Conservation (phyloP, 139 green algal genomes). For the Picochlorum costavermella region DNA sequence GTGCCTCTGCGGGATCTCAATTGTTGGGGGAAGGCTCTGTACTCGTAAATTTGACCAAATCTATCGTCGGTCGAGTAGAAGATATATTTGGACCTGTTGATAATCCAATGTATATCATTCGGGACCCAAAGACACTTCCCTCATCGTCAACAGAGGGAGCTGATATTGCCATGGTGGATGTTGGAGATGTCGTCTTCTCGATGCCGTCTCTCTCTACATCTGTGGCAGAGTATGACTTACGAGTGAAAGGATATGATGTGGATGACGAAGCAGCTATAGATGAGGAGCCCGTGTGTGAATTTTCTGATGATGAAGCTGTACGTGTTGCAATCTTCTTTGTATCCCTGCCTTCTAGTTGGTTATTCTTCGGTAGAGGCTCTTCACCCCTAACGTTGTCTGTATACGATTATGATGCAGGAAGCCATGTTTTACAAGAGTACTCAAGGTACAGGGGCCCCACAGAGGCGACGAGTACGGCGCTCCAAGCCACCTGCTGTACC, state of each 20-base stretch:
- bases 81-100: constrained; percentile 44
- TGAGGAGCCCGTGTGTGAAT: background rate
- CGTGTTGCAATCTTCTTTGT: background rate
- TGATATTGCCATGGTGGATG: background rate
- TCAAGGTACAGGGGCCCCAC: no score
- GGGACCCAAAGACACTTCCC: constrained; percentile 14
- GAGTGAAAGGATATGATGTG: constrained; percentile 10
- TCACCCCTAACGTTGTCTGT: no score
- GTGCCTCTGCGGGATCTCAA: constrained; percentile 14
- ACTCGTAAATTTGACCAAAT: constrained; percentile 23
- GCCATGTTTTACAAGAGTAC: no score
- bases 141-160: background rate
- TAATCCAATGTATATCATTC: constrained; percentile 31
- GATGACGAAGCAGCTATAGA: constrained; percentile 1
- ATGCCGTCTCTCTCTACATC: background rate
- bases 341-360: background rate
- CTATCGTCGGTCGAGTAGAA: constrained; percentile 31
- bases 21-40: constrained; percentile 35
- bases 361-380: background rate
- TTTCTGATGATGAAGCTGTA: constrained; percentile 19
- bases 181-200: constrained; percentile 2
- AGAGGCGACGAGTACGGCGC: no score
- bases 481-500: no score
- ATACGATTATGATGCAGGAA: no score
- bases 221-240: constrained; percentile 2